Conservation (phyloP, 805 yeast genomes). For the Saccharomycopsis synnaedendra region DNA sequence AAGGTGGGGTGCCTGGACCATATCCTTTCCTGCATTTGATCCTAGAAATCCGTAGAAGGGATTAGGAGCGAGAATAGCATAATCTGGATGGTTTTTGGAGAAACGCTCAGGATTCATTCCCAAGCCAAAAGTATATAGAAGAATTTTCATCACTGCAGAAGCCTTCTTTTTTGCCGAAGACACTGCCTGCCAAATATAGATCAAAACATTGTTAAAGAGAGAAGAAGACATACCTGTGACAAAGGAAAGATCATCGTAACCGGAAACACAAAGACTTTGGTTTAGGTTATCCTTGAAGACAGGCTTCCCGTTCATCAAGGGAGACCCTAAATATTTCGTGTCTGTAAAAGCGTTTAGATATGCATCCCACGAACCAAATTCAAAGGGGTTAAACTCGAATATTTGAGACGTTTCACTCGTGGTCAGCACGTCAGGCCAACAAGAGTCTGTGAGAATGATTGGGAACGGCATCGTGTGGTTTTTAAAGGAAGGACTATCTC, state of each 20-base stretch:
- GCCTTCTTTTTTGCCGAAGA: slow-evolving; percentile 23
- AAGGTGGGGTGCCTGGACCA: slow-evolving; percentile 23
- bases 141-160: slow-evolving; percentile 26
- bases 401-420: slow-evolving; percentile 30
- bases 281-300: slow-evolving; percentile 18
- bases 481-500: slow-evolving; percentile 47
- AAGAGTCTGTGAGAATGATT: slow-evolving; percentile 44
- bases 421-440: slow-evolving; percentile 25
- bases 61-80: slow-evolving; percentile 39
- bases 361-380: slow-evolving; percentile 59
- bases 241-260: slow-evolving; percentile 49
- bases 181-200: slow-evolving; percentile 33
- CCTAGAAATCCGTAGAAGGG: slow-evolving; percentile 35
- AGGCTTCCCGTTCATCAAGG: slow-evolving; percentile 29
- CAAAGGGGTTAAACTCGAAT: slow-evolving; percentile 53
- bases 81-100: slow-evolving; percentile 35
- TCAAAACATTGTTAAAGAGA: slow-evolving; percentile 42
- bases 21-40: slow-evolving; percentile 19
- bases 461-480: slow-evolving; percentile 63
- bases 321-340: slow-evolving; percentile 42
- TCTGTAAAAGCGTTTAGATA: slow-evolving; percentile 35
- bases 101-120: slow-evolving; percentile 25
- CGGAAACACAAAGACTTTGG: slow-evolving; percentile 32
- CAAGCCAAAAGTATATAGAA: slow-evolving; percentile 34
- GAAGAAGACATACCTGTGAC: slow-evolving; percentile 57